Base-by-base conservation (phyloP, 148 eudicot genomes). In the Bassia scoparia region DNA sequence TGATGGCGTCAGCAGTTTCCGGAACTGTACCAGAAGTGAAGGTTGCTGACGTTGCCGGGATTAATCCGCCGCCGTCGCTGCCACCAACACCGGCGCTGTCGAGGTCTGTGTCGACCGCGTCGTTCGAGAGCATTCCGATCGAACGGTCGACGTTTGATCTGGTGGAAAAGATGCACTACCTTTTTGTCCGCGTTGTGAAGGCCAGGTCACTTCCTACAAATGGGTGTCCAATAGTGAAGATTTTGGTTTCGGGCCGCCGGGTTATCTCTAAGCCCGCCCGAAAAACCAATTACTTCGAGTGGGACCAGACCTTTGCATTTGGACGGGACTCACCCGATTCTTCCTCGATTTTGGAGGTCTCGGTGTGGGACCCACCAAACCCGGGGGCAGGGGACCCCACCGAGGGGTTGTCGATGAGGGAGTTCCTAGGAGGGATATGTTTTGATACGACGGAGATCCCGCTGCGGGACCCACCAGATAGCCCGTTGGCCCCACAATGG, bases 401-500 rank as follows among this genome's bases (percentile, higher is more conserved):
- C 3, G 72, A 76, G 16, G 88, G 85, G 61, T 79, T 77, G 77
- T 77, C 84, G 0, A 84, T 82, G 53, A 83, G 82, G 13, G 84
- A 85, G 48, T 94, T 94, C 69, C 46, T 94, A 0, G 98, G 98
- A 5, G 98, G 96, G 21, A 80, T 94, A 29, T 88, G 97, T 78
- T 94, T 94, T 18, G 97, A 94, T 72, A 92, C 85, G 63, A 80
- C 86, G 7, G 97, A 94, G 78, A 94, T 94, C 26, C 98, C 97
- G 0, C 43, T 94, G 18, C 80, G 98, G 75, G 98, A 94, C 82
- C 98, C 98, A 61, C 98, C 98, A 0, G 97, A 94, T 46, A 94
- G 98, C 31, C 96, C 98, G 4, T 43, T 94, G 83, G 98, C 98
- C 75, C 95, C 98, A 8, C 98, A 94, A 43, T 94, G 98, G 98